Conservation (phyloP, 495 filamentous ascomycete species). For the Staphylotrichum longicolle region DNA sequence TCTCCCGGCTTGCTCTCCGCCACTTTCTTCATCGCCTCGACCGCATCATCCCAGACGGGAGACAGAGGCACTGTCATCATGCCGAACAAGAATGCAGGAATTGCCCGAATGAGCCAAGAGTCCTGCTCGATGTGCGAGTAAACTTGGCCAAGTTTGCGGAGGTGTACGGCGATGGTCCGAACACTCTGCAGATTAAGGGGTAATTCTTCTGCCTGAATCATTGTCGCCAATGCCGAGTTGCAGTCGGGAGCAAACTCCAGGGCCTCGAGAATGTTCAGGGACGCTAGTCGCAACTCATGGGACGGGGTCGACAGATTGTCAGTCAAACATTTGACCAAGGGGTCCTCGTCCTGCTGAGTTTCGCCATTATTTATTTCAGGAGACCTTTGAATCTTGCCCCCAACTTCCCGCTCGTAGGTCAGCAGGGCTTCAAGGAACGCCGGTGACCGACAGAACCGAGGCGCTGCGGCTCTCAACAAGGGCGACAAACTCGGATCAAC, state of each 20-base stretch:
- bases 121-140: constrained; percentile 55
- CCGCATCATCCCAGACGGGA: constrained; percentile 81
- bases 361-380: constrained; percentile 34
- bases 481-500: constrained; percentile 56
- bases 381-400: constrained; percentile 34
- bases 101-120: constrained; percentile 65
- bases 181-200: constrained; percentile 70
- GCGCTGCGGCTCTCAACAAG: constrained; percentile 58
- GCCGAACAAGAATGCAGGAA: constrained; percentile 84
- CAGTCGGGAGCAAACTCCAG: constrained; percentile 38
- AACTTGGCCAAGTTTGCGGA: constrained; percentile 67
- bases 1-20: constrained; percentile 68
- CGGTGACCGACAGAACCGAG: constrained; percentile 58
- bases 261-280: constrained; percentile 65
- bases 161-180: constrained; percentile 74
- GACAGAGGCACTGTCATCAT: constrained; percentile 80
- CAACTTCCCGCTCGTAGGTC: constrained; percentile 54
- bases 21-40: constrained; percentile 70
- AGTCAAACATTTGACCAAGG: constrained; percentile 60
- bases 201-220: constrained; percentile 73
- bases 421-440: constrained; percentile 67
- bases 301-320: constrained; percentile 70
- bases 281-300: constrained; percentile 65
- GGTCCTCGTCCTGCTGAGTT: constrained; percentile 48
- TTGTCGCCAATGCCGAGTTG: constrained; percentile 48